phyloP scores from a whole-genome alignment of 106 monocot species.

The Dioscorea zingiberensis region DNA sequence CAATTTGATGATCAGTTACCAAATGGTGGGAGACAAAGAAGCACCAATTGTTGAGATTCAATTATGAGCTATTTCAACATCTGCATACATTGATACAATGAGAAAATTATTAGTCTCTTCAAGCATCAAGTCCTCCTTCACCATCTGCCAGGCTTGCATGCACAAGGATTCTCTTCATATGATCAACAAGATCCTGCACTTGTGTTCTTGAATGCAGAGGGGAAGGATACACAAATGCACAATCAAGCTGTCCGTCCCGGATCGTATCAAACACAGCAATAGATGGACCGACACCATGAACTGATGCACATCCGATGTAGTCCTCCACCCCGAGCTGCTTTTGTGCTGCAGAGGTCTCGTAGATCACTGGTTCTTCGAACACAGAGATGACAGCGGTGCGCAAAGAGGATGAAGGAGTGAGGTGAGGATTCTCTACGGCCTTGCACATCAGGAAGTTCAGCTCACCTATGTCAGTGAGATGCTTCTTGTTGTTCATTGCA shows the following conservation, averaged over 20 bases:
- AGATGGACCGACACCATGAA: conserved; percentile 73
- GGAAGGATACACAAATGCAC: conserved; percentile 60
- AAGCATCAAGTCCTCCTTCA: neutral
- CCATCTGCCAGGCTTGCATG: conserved; percentile 12
- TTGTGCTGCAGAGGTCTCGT: conserved; percentile 13
- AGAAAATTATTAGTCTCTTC: too few species aligned
- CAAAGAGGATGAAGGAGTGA: conserved; percentile 63
- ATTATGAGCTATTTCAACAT: too few species aligned
- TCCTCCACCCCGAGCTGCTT: conserved; percentile 51
- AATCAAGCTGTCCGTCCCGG: conserved; percentile 49
- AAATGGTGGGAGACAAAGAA: too few species aligned
- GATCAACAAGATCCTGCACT: conserved; percentile 39
- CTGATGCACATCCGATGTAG: conserved; percentile 56
- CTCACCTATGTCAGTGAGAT: conserved; percentile 67
- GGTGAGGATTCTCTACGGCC: conserved; percentile 75
- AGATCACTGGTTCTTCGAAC: conserved; percentile 57
- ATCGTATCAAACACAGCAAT: conserved; percentile 79
- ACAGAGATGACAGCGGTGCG: conserved; percentile 73
- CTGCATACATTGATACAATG: too few species aligned
- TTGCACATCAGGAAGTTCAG: conserved; percentile 87
- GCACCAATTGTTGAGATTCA: too few species aligned
- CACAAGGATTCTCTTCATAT: conserved; percentile 47
- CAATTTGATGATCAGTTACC: too few species aligned
- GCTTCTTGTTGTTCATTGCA: conserved; percentile 53
- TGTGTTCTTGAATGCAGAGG: conserved; percentile 80